Percentiles rank a stretch among this genome's conserved stretches.
These are phyloP conservation scores for Cutaneotrichosporon spelunceum DNA, from an alignment of 1,284 basidiomycete species.

Conservation along the genomic window DNA sequence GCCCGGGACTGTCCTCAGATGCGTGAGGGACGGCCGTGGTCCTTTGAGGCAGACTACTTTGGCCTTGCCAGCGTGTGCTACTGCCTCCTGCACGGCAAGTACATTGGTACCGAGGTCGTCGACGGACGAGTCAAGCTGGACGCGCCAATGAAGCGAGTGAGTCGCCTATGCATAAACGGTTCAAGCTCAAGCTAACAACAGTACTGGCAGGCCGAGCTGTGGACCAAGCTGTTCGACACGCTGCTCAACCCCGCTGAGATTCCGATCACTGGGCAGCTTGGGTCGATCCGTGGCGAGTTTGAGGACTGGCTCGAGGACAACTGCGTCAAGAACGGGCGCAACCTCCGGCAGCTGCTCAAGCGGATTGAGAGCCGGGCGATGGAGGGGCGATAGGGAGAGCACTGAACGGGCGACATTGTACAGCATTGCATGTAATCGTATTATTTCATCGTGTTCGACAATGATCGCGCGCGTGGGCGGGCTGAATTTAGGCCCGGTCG, in stretches of 20 bases:
- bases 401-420: background rate
- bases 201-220: slow-evolving; percentile 91
- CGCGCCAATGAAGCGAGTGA: slow-evolving; percentile 70
- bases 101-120: slow-evolving; percentile 65
- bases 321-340: slow-evolving; percentile 81
- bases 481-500: background rate
- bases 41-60: slow-evolving; percentile 91
- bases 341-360: slow-evolving; percentile 70
- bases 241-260: slow-evolving; percentile 76
- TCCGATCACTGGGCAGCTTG: slow-evolving; percentile 69
- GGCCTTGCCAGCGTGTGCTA: slow-evolving; percentile 89
- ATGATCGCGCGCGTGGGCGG: background rate
- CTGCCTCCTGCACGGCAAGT: slow-evolving; percentile 94
- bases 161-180: slow-evolving; percentile 16
- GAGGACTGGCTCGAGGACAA: slow-evolving; percentile 73
- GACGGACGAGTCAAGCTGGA: slow-evolving; percentile 61
- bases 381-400: slow-evolving; percentile 16
- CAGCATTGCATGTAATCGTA: background rate
- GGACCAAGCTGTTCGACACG: slow-evolving; percentile 78
- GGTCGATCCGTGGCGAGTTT: slow-evolving; percentile 68
- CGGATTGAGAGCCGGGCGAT: slow-evolving; percentile 45
- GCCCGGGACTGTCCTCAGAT: slow-evolving; percentile 88
- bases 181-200: slow-evolving; percentile 20
- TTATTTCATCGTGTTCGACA: no score
- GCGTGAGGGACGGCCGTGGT: slow-evolving; percentile 78